Base-by-base conservation (phyloP, 805 yeast genomes). In the Soucietia sequanensis region DNA sequence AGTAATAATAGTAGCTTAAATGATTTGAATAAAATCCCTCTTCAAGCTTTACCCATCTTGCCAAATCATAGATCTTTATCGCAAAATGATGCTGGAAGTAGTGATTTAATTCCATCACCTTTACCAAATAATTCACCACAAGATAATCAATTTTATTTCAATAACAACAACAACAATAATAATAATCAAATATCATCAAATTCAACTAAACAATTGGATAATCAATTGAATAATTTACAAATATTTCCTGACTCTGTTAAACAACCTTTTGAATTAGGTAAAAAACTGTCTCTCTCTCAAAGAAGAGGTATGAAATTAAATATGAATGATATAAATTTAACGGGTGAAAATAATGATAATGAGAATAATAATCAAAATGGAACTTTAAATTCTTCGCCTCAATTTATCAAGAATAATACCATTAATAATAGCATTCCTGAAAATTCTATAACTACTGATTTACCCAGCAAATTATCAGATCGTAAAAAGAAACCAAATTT, bases 281-380 rank as follows among this genome's bases (percentile, higher is more conserved):
- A 60, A 32, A 70, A 66, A 43, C 60, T 74, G 0, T 67, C 80
- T 1, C 57, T 76, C 21, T 72, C 80, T 3, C 77, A 75, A 43
- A 60, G 81, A 49, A 53, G 81, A 47, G 80, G 80, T 4, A 63
- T 76, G 75, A 75, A 74, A 37, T 47, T 76, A 31, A 68, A 71
- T 46, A 58, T 75, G 44, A 45, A 37, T 24, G 67, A 56, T 27
- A 37, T 56, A 30, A 42, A 31, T 10, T 31, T 23, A 9, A 24
- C 34, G 29, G 23, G 32, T 20, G 12, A 26, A 18, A 22, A 14
- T 20, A 21, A 35, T 11, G 23, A 11, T 11, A 8, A 8, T 11
- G 23, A 21, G 23, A 8, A 8, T 21, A n/a, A n/a, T n/a, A n/a
- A n/a, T n/a, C n/a, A n/a, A n/a, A n/a, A n/a, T n/a, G n/a, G n/a